A percentile compares a stretch with the other conserved stretches of the same genome.
phyloP scores from a whole-genome alignment of 2,329 filamentous ascomycete genomes.

The Corynespora cassiicola region DNA sequence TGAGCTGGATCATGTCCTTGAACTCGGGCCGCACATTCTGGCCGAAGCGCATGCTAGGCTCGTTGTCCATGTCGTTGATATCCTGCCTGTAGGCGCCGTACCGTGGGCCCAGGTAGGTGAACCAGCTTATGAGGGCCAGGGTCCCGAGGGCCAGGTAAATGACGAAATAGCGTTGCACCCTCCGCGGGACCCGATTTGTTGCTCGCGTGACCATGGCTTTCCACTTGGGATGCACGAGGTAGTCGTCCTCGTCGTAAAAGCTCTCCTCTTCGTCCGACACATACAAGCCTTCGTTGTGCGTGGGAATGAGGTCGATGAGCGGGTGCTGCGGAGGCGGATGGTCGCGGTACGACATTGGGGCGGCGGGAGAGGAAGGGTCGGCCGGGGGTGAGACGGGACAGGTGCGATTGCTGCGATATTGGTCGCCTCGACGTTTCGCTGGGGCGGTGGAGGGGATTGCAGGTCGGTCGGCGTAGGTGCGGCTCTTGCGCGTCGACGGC shows the following conservation, averaged over 20 bases:
- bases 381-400: too few relatives aligned
- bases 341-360: slow-evolving; percentile 34
- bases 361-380: too few relatives aligned
- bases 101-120: slow-evolving; percentile 42
- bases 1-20: slow-evolving; percentile 58
- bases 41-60: slow-evolving; percentile 48
- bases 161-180: slow-evolving; percentile 43
- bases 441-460: too few relatives aligned
- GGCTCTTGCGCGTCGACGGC: too few relatives aligned
- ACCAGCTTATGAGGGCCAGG: slow-evolving; percentile 44
- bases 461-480: too few relatives aligned
- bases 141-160: slow-evolving; percentile 36
- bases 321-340: slow-evolving; percentile 21
- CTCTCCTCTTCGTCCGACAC: slow-evolving; percentile 48
- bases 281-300: slow-evolving; percentile 32
- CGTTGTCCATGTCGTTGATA: slow-evolving; percentile 40
- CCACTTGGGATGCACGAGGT: slow-evolving; percentile 39
- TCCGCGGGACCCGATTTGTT: slow-evolving; percentile 38
- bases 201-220: slow-evolving; percentile 30
- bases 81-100: slow-evolving; percentile 42
- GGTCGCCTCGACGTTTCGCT: too few relatives aligned
- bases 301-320: slow-evolving; percentile 39
- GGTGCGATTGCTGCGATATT: too few relatives aligned
- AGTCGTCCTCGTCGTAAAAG: slow-evolving; percentile 45
- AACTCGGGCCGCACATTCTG: slow-evolving; percentile 56